Base-by-base conservation (phyloP, 495 filamentous ascomycete genomes). In the Hypomontagnella submonticulosa region DNA sequence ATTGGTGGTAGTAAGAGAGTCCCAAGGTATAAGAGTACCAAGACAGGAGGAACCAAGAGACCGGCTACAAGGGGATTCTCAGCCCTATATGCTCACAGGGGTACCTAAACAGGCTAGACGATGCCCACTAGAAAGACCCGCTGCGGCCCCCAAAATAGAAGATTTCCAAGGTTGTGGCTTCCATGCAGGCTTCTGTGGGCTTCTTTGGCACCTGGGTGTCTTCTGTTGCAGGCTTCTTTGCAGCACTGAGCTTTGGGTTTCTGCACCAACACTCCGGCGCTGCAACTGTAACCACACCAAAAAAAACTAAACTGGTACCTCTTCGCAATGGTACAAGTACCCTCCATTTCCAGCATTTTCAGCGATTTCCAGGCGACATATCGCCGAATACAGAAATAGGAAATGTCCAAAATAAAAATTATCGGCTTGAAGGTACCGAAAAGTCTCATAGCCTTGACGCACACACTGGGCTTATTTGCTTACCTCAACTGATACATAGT, bases 111-210 rank as follows among this genome's bases (percentile, higher is more conserved):
- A 57, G 50, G 43, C 19, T 60, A 66, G 63, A 9, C 6, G 5
- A 30, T 27, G 23, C 6, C 23, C 23, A 27, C 23, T 27, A 27
- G 6, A 27, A 6, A 27, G 53, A 40, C 47, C 46, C 47, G 34
- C 42, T 2, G 33, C 13, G 37, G 63, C 63, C 63, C 56, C 50
- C 63, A 67, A 61, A 61, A 61, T 63, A 36, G 32, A 49, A 54
- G 43, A 10, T 57, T 36, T 15, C 15, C 36, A 50, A 50, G 47
- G 32, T 27, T 20, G 11, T 40, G 12, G 12, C 38, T 66, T 61
- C 63, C 18, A 57, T 61, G 50, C 61, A 51, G 12, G 23, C n/a
- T 44, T 18, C 5, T 12, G 23, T 20, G 7, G 12, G 11, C 30
- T 32, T 57, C 30, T 44, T 13, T 55, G n/a, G n/a, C n/a, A n/a